Evolutionary conservation across 106 monocot species (phyloP), one percentile per base, ranked within the genome.

Genomic region (Cymbidium sinense): DNA sequence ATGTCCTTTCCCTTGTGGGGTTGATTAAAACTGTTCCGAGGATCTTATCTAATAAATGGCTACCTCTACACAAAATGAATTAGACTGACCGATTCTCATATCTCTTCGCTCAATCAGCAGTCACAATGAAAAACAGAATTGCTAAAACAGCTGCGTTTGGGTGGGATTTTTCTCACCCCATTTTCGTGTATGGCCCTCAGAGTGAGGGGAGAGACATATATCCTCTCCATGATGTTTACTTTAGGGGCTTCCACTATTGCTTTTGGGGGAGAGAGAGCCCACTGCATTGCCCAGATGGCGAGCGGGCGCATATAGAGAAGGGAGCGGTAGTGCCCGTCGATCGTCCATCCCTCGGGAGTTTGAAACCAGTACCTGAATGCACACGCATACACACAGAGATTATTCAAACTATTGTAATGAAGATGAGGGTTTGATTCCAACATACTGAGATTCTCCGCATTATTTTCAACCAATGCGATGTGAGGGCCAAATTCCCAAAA

Each of bases 221-320:
- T 82, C 73, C 96, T 88, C 70, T 96, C 93, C 93, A 96, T 94
- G 77, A 96, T 80, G 34, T 93, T 94, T 36, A 90, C 77, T 75
- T 90, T 89, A 0, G 96, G 93, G 4, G 91, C 94, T 34, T 98
- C 89, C 10, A 94, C 80, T 25, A 94, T 88, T 21, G 92, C 84
- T 71, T 91, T 89, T n/a, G 95, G 90, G 36, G 99, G 95, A 73
- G 93, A 95, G 12, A 91, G 75, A 1, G 94, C 99, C 88, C 89
- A 99, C 51, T 99, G 99, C 95, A 99, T 99, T 0, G 90, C 94
- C 99, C 99, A 99, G 29, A 99, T 99, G n/a, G 99, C 88, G 21
- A 99, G 90, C 1, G 99, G 99, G 9, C 99, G 88, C 99, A 99
- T 99, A 62, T 99, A 99, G 19, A 93, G 79, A 5, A 99, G 76